These are phyloP conservation scores for Ephemerocybe angulata DNA, from an alignment of 768 basidiomycete genomes.

Conservation along the genomic window DNA sequence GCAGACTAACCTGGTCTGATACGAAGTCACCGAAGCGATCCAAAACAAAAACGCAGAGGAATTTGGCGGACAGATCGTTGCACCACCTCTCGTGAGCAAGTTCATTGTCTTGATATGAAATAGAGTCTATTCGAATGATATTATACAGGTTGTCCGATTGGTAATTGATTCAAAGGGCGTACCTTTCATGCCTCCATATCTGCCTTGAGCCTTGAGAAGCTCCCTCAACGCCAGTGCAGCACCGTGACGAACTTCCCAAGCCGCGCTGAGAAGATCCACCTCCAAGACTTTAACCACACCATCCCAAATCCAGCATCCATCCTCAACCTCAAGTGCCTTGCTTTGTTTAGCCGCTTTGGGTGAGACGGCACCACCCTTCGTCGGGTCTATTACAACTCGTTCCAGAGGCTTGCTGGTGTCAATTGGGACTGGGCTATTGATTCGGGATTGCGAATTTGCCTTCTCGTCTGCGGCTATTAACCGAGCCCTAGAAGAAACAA, in stretches of 20 bases:
- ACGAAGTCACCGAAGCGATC: constrained; percentile 99
- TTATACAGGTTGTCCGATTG: background rate
- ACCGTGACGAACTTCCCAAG: constrained; percentile 95
- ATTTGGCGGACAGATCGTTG: constrained; percentile 79
- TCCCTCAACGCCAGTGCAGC: constrained; percentile 90
- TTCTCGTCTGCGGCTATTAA: constrained; percentile 66
- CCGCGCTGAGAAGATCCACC: constrained; percentile 77
- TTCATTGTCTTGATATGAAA: constrained; percentile 55
- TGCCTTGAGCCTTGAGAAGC: constrained; percentile 78
- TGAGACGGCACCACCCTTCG: constrained; percentile 80
- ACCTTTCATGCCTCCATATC: constrained; percentile 81
- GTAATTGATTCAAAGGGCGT: constrained; percentile 9
- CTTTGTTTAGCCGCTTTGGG: constrained; percentile 75
- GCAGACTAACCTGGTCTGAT: constrained; percentile 66
- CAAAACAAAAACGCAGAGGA: constrained; percentile 86
- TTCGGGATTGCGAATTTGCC: constrained; percentile 45
- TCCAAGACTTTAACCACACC: constrained; percentile 75
- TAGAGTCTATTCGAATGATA: constrained; percentile 38
- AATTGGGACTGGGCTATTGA: constrained; percentile 53
- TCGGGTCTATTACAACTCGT: constrained; percentile 73
- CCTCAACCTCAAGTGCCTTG: constrained; percentile 70
- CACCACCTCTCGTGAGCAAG: constrained; percentile 81
- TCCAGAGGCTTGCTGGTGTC: constrained; percentile 44
- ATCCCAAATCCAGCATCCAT: constrained; percentile 84
- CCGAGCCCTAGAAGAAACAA: constrained; percentile 51